Evolutionary conservation across 176 grass and related monocot species (phyloP).

Genomic region (Paspalum vaginatum): DNA sequence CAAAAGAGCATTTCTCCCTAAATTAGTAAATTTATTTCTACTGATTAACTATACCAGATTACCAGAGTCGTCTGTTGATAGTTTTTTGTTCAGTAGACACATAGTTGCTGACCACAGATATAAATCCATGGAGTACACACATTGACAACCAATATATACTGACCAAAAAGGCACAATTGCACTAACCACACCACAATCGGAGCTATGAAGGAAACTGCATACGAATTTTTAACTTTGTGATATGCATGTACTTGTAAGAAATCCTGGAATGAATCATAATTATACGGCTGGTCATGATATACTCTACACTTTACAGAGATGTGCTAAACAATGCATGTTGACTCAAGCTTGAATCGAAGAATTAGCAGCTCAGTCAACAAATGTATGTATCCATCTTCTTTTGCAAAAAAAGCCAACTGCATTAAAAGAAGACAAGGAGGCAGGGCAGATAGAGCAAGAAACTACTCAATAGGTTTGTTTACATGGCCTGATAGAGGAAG

Average conservation of each 20-base stretch:
- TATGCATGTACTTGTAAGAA: not conserved
- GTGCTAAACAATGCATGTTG: not conserved
- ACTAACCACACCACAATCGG: conserved; percentile 7
- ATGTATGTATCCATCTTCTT: conserved; percentile 16
- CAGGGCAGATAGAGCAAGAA: conserved; percentile 2
- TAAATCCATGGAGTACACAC: conserved; percentile 7
- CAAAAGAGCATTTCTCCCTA: conserved; percentile 12
- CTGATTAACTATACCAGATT: conserved; percentile 4
- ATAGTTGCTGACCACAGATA: conserved; percentile 7
- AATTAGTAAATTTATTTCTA: conserved; percentile 3
- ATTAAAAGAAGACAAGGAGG: not conserved
- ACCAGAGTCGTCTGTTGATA: not conserved
- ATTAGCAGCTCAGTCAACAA: conserved; percentile 12
- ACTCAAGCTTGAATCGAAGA: conserved; percentile 15
- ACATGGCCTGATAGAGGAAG: not conserved
- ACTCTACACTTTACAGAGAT: not conserved
- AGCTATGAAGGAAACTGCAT: not conserved
- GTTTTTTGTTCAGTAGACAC: conserved; percentile 19
- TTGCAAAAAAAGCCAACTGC: conserved; percentile 13
- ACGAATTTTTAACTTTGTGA: conserved; percentile 10
- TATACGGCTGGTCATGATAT: conserved; percentile 19
- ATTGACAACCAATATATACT: not conserved
- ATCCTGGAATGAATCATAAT: not conserved
- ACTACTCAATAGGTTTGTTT: conserved; percentile 6
- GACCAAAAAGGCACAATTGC: not conserved